Evolutionary conservation across 169 alveolate genomes (phyloP), one percentile per base, ranked within the genome.

Genomic region (Eimeria brunetti): DNA sequence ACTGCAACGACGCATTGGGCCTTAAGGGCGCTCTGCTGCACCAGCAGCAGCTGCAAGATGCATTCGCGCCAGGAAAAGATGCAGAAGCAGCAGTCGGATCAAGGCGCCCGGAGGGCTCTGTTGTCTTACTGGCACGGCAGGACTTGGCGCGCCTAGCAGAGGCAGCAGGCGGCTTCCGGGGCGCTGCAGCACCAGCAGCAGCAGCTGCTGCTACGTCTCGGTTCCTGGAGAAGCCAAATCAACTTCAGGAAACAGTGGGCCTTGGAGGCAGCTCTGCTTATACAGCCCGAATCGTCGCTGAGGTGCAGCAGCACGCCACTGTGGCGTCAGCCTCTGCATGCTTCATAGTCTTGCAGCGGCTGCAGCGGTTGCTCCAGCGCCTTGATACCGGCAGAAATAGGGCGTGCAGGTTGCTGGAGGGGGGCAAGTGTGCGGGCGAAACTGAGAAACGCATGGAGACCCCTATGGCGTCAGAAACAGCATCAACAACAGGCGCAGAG

Each of bases 291-390:
- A 84, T 81, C 30, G 69, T 88, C 64, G 80, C 41, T 7, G 94
- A 81, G 81, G 80, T 93, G 89, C 93, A 64, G 51, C 71, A 83
- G 81, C 96, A 93, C 81, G 96, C 96, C 56, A 93, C 96, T 83
- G 88, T 93, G 9, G 51, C 96, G 1, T 46, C 91, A n/a, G 96
- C 89, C 18, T 62, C 69, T 36, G 91, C 51, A 30, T 69, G 89
- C 64, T 51, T 53, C 36, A 33, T 81, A 7, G 93, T 83, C 24
- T 80, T 88, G 80, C 93, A 81, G 71, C 86, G 96, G 89, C 93
- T 93, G 64, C 75, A 91, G 41, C 92, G 88, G 30, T 94, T 38
- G 81, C 96, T 93, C 38, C 96, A 69, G 60, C 80, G 91, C 75
- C 53, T 53, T 2, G 83, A 86, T 41, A 41, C 33, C 16, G 76